Conservation (phyloP, 75 land plant genomes). For the Pinus taeda region DNA sequence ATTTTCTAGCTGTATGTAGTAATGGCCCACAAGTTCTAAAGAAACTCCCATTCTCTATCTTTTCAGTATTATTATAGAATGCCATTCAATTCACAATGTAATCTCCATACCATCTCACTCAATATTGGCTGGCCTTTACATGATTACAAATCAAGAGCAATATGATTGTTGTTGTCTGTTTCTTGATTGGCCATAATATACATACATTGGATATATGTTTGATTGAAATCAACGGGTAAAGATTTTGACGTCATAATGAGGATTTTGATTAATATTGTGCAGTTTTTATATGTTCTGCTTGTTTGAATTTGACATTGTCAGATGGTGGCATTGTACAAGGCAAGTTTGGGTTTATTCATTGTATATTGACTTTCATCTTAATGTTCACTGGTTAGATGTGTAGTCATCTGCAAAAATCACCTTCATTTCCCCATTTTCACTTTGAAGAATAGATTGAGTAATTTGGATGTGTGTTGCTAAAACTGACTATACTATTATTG, state of each 20-base stretch:
- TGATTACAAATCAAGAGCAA: not conserved
- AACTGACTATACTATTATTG: no score
- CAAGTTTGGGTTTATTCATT: not conserved
- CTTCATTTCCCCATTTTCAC: no score
- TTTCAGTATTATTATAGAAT: not conserved
- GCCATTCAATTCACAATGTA: not conserved
- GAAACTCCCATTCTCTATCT: no score
- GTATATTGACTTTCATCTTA: not conserved
- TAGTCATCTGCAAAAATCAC: no score
- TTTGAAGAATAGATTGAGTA: no score
- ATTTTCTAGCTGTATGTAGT: slow-evolving; percentile 74
- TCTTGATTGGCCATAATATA: not conserved
- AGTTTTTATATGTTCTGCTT: not conserved
- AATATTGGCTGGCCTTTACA: not conserved
- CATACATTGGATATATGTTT: not conserved
- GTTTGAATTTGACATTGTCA: not conserved
- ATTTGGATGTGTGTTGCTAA: no score
- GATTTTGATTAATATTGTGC: not conserved
- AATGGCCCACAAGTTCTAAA: no score
- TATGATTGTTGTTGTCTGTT: not conserved
- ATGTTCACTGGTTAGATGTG: no score
- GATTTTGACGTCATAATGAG: not conserved
- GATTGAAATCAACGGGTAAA: not conserved
- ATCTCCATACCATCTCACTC: not conserved
- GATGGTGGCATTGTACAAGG: not conserved